A percentile compares a stretch with the other conserved stretches of the same genome.
Conservation (phyloP, 306 rosid species). For the Medicago lupulina region DNA sequence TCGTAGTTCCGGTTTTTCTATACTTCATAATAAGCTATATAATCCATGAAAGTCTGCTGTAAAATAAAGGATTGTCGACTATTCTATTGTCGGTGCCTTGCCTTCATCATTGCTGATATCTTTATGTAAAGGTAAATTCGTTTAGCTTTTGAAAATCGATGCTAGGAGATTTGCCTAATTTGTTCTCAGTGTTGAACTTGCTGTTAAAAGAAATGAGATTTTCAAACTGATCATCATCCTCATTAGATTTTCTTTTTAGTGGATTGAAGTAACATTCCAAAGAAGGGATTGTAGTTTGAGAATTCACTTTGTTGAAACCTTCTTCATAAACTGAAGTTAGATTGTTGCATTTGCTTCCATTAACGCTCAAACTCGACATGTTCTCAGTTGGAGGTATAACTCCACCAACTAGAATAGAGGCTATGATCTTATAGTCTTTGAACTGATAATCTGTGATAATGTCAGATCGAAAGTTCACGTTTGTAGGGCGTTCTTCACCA, state of each 20-base stretch:
- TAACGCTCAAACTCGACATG: conserved; percentile 42
- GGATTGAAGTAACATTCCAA: conserved; percentile 46
- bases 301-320: conserved; percentile 46
- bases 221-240: conserved; percentile 47
- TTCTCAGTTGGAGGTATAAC: conserved; percentile 47
- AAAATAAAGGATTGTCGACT: conserved; percentile 8
- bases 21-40: not conserved
- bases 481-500: conserved; percentile 44
- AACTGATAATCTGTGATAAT: conserved; percentile 50
- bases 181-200: conserved; percentile 39
- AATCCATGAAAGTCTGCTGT: not conserved
- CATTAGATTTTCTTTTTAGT: conserved; percentile 45
- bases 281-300: conserved; percentile 46
- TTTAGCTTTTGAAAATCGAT: conserved; percentile 50
- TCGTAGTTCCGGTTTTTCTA: conserved; percentile 17
- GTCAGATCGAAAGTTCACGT: conserved; percentile 38
- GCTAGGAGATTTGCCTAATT: conserved; percentile 38
- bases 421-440: conserved; percentile 60
- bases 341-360: conserved; percentile 38
- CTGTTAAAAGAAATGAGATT: conserved; percentile 44
- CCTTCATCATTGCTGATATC: conserved; percentile 33
- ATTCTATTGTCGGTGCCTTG: conserved; percentile 19
- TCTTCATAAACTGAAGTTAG: conserved; percentile 39
- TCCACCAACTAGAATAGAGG: conserved; percentile 69
- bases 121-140: conserved; percentile 46